These are phyloP conservation scores for Starmerella floris DNA, from an alignment of 805 yeast species.

Conservation along the genomic window DNA sequence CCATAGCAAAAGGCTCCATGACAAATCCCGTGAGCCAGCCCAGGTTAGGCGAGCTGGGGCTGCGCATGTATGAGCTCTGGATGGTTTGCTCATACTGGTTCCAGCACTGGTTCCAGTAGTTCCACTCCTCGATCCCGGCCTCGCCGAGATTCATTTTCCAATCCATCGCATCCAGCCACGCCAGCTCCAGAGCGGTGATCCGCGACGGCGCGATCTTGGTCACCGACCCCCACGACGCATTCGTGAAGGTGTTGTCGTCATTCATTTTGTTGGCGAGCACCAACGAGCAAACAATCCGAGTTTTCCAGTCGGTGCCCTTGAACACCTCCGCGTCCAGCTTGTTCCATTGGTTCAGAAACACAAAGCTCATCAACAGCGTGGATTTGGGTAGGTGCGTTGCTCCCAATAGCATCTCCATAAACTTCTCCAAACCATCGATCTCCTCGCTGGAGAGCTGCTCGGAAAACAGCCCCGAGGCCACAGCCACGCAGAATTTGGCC, in stretches of 20 bases:
- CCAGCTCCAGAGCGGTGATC: slow-evolving; percentile 55
- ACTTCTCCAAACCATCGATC: slow-evolving; percentile 22
- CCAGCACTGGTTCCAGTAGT: slow-evolving; percentile 17
- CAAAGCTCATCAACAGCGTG: slow-evolving; percentile 66
- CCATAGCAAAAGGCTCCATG: slow-evolving; percentile 12
- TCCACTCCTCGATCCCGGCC: slow-evolving; percentile 13
- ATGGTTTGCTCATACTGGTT: slow-evolving; percentile 8
- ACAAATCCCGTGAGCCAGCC: slow-evolving; percentile 8
- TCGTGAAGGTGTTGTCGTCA: slow-evolving; percentile 92
- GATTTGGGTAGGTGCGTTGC: slow-evolving; percentile 82
- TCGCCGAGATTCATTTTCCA: slow-evolving; percentile 14
- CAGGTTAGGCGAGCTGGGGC: slow-evolving; percentile 6
- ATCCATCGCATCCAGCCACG: slow-evolving; percentile 39
- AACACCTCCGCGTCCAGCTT: neutral
- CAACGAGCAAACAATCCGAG: slow-evolving; percentile 48
- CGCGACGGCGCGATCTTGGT: slow-evolving; percentile 55
- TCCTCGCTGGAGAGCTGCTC: slow-evolving; percentile 3
- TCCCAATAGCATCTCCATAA: slow-evolving; percentile 53
- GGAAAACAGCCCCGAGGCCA: slow-evolving; percentile 9
- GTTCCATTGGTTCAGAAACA: slow-evolving; percentile 48
- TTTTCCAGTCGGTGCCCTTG: slow-evolving; percentile 29
- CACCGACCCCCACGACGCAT: slow-evolving; percentile 93
- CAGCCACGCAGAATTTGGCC: slow-evolving; percentile 66
- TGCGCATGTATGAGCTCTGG: neutral
- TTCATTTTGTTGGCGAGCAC: slow-evolving; percentile 85